Conservation (phyloP, 1,284 basidiomycete genomes). For the Calocybe gambosa region DNA sequence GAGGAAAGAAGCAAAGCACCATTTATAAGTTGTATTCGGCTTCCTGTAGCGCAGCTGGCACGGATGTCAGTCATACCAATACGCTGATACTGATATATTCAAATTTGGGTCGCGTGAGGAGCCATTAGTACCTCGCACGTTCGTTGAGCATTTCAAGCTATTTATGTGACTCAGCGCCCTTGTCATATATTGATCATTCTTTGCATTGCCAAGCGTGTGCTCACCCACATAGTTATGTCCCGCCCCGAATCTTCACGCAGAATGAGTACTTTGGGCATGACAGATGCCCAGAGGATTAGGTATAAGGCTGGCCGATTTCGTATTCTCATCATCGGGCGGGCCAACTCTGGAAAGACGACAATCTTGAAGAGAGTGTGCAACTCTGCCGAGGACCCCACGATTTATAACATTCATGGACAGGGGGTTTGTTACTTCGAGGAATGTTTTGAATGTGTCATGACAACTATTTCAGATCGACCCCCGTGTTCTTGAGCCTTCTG, state of each 20-base stretch:
- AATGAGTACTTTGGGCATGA: neutral
- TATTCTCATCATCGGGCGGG: constrained; percentile 23
- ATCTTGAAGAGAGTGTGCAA: constrained; percentile 20
- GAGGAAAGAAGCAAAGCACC: no score
- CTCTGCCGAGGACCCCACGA: constrained; percentile 13
- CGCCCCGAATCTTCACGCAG: neutral
- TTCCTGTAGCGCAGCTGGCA: no score
- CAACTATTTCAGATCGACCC: no score
- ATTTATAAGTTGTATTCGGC: no score
- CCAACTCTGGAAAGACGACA: constrained; percentile 22
- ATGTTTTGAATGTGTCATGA: neutral
- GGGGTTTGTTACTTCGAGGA: neutral
- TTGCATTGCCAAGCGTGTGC: no score
- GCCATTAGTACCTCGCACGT: no score
- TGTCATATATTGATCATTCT: no score
- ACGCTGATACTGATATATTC: no score
- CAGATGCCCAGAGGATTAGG: constrained; percentile 1
- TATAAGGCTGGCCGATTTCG: constrained; percentile 17
- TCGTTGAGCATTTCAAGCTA: no score
- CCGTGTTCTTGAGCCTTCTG: neutral
- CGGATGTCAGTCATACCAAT: no score
- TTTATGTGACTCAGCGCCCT: no score
- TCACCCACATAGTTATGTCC: constrained; percentile 3
- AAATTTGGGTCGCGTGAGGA: no score
- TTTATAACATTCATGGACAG: constrained; percentile 3